These are phyloP conservation scores for Gloeopeniophorella convolvens DNA, from an alignment of 768 basidiomycete species.

Conservation along the genomic window DNA sequence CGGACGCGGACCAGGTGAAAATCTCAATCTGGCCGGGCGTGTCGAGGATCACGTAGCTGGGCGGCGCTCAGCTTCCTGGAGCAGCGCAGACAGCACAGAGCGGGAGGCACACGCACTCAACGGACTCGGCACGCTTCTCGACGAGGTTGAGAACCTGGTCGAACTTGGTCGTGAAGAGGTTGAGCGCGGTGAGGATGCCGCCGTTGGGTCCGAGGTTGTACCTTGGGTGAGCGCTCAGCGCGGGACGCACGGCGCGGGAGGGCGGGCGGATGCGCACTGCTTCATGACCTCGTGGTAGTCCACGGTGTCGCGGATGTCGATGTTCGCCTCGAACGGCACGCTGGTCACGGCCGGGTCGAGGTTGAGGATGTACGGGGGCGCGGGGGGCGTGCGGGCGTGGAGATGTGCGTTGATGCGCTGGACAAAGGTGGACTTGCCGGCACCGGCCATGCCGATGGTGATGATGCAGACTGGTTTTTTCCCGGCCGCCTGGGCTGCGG, in stretches of 20 bases:
- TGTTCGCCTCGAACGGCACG: conserved; percentile 91
- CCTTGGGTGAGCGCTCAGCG: conserved; percentile 35
- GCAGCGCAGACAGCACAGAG: not conserved
- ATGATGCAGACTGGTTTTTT: conserved; percentile 78
- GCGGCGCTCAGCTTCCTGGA: too few species aligned
- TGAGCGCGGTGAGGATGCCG: conserved; percentile 93
- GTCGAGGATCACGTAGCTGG: conserved; percentile 89
- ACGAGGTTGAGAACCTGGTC: conserved; percentile 91
- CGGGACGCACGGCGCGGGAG: conserved; percentile 9
- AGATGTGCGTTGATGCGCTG: conserved; percentile 91
- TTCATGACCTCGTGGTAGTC: conserved; percentile 99
- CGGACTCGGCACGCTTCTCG: conserved; percentile 81
- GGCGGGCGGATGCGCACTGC: conserved; percentile 66
- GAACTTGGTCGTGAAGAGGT: conserved; percentile 97
- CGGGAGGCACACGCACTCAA: conserved; percentile 58
- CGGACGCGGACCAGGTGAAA: conserved; percentile 99
- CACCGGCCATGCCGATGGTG: conserved; percentile 94
- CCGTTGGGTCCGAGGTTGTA: conserved; percentile 99
- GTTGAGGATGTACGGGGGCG: conserved; percentile 93
- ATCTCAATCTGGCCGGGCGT: conserved; percentile 99
- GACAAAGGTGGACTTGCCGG: conserved; percentile 96
- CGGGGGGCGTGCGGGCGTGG: conserved; percentile 54
- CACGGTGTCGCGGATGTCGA: conserved; percentile 96
- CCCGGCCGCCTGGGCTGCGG: conserved; percentile 8
- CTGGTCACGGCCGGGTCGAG: conserved; percentile 94